Base-by-base conservation (phyloP, 2,329 filamentous ascomycete genomes). In the Calonectria naviculata region DNA sequence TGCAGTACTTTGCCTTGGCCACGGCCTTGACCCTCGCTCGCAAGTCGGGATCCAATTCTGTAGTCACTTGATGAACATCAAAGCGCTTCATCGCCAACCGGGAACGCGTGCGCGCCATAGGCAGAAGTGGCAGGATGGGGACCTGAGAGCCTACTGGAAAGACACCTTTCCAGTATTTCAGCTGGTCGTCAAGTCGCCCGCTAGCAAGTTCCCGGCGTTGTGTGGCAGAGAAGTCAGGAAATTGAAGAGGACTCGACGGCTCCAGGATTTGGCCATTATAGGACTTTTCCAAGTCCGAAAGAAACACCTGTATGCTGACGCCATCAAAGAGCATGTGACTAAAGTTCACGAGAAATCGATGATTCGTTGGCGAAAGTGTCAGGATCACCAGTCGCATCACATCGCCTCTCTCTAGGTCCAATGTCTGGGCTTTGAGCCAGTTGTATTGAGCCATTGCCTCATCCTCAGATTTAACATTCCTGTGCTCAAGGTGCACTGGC, bases 301-400 rank as follows among this genome's bases (percentile, higher is more conserved):
- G 67, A 21, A 90, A 78, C 3, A 88, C 72, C 12, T 85, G 73
- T 4, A 83, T 83, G 52, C 86, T 86, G 42, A 84, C 71, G 1
- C 85, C 87, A 71, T 90, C 88, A 81, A 89, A 83, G 38, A 82
- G 78, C 42, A 90, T 88, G 73, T 89, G 87, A 69, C 89, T n/a
- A n/a, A n/a, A 87, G 54, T 81, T 82, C 1, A 79, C 79, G 6
- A 89, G 56, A 0, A 90, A 44, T 4, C 89, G 69, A 68, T 87
- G 84, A 1, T 64, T 0, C 10, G 31, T 29, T 3, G 52, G 24
- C 15, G 62, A 54, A 4, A 56, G 17, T 13, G 19, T 10, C 5
- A 56, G 42, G 9, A 52, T 17, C 4, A 61, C 28, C 5, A 62
- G 12, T 13, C 21, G 15, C 24, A 66, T 66, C 7, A 41, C 12